phyloP scores from a whole-genome alignment of 495 filamentous ascomycete genomes.

The Penicillium psychrofluorescens region DNA sequence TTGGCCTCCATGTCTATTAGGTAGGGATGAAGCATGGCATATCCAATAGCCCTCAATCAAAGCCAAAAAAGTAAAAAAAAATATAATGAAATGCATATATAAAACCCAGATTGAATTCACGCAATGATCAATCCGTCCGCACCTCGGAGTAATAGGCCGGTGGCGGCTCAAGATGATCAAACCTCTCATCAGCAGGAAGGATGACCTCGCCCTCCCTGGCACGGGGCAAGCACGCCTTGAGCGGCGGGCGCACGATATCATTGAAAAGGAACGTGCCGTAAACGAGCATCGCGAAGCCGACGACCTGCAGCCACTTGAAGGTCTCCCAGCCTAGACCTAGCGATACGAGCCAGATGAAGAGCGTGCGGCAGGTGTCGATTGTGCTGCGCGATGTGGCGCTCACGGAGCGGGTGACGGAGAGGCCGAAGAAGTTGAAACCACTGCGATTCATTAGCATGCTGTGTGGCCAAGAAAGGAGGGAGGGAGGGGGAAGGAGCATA shows the following conservation, averaged over 20 bases:
- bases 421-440: constrained; percentile 97
- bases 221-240: constrained; percentile 49
- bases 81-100: too few relatives aligned
- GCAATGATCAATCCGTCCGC: too few relatives aligned
- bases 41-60: too few relatives aligned
- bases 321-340: constrained; percentile 91
- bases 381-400: constrained; percentile 88
- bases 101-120: too few relatives aligned
- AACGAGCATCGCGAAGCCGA: constrained; percentile 80
- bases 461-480: neutral
- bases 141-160: neutral
- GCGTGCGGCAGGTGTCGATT: constrained; percentile 93
- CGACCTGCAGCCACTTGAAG: constrained; percentile 96
- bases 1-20: too few relatives aligned
- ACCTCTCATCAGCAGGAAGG: constrained; percentile 69
- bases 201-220: constrained; percentile 46
- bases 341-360: constrained; percentile 97
- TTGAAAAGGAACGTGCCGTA: constrained; percentile 98
- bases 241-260: constrained; percentile 76
- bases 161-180: constrained; percentile 57
- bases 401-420: constrained; percentile 81
- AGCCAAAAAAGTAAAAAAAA: too few relatives aligned
- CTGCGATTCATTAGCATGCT: constrained; percentile 29
- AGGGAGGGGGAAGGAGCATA: constrained; percentile 34
- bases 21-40: too few relatives aligned